Conservation (phyloP, 495 filamentous ascomycete species). For the Aspergillus baeticus region DNA sequence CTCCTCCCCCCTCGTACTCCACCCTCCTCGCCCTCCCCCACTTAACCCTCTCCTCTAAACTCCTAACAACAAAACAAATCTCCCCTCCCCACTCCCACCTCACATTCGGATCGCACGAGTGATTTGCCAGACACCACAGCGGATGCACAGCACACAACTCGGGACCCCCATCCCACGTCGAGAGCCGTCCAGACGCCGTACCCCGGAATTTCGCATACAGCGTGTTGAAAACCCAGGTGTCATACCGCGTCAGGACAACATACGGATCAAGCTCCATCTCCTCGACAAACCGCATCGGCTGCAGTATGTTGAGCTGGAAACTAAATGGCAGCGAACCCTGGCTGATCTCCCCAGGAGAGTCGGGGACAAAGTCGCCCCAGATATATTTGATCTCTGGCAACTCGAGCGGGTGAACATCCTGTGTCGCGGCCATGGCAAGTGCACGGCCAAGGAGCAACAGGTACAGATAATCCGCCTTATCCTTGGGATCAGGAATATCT, state of each 20-base stretch:
- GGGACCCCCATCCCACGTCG: slow-evolving; percentile 66
- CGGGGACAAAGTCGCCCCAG: slow-evolving; percentile 59
- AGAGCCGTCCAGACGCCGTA: slow-evolving; percentile 81
- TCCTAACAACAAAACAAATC: slow-evolving; percentile 64
- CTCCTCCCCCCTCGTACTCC: background rate
- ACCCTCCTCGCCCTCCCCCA: slow-evolving; percentile 35
- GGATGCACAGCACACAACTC: slow-evolving; percentile 79
- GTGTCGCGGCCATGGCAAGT: slow-evolving; percentile 83
- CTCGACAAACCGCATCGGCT: slow-evolving; percentile 79
- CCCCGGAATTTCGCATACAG: slow-evolving; percentile 91
- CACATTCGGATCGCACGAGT: slow-evolving; percentile 92
- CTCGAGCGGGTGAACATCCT: slow-evolving; percentile 77
- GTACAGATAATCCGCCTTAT: slow-evolving; percentile 76
- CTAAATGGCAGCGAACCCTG: slow-evolving; percentile 72
- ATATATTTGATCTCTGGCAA: slow-evolving; percentile 86
- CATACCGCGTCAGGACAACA: slow-evolving; percentile 59
- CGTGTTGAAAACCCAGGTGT: slow-evolving; percentile 93
- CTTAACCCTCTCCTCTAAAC: slow-evolving; percentile 40
- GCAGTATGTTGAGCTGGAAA: slow-evolving; percentile 80
- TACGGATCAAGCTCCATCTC: slow-evolving; percentile 92
- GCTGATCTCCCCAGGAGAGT: slow-evolving; percentile 11
- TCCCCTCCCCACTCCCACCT: slow-evolving; percentile 89
- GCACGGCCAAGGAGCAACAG: slow-evolving; percentile 74
- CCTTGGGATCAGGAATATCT: slow-evolving; percentile 64
- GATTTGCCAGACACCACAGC: slow-evolving; percentile 81